Evolutionary conservation across 2,329 filamentous ascomycete species (phyloP), one percentile per base, ranked within the genome.

Genomic region (Ustulina deusta): DNA sequence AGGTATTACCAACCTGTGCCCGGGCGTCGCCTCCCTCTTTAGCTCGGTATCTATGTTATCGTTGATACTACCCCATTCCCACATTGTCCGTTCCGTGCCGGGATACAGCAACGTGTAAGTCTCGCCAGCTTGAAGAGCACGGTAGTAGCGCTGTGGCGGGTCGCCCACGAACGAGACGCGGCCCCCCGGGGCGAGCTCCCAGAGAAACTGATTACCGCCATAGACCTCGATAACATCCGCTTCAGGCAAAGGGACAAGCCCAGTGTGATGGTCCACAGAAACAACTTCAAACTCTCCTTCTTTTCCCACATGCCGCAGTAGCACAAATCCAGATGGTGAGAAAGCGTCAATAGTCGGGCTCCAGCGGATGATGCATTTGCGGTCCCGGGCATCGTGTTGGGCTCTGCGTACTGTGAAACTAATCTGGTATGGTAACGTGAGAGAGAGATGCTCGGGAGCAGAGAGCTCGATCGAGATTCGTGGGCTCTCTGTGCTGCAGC

Each of bases 261-360:
- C 42, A 10, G 6, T 51, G 27, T 51, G 48, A 17, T 32, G 29
- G 29, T 51, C 48, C 10, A 51, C 48, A 7, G 22, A 17, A n/a
- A 52, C 9, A 15, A 34, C 29, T 52, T 52, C 49, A 6, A 52
- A n/a, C 2, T 13, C 27, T 15, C 49, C 49, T 20, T 52, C 49
- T 6, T 52, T 32, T n/a, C 15, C 29, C 2, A 52, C 13, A 20
- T 52, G 49, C 27, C 27, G 49, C 9, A 52, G 49, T 2, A 52
- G 49, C 6, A 52, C 49, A 27, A 52, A 36, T 6, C 49, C 49
- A 52, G 27, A 52, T 7, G 49, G 27, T 1, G 49, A 34, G 29
- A 52, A 52, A 4, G 27, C 29, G 29, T 52, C 29, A 13, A 52
- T 32, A 9, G 49, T 52, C 49, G 49, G 49, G n/a, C 49, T 52